Conservation (phyloP, 768 basidiomycete species). For the Sporobolomyces roseus region DNA sequence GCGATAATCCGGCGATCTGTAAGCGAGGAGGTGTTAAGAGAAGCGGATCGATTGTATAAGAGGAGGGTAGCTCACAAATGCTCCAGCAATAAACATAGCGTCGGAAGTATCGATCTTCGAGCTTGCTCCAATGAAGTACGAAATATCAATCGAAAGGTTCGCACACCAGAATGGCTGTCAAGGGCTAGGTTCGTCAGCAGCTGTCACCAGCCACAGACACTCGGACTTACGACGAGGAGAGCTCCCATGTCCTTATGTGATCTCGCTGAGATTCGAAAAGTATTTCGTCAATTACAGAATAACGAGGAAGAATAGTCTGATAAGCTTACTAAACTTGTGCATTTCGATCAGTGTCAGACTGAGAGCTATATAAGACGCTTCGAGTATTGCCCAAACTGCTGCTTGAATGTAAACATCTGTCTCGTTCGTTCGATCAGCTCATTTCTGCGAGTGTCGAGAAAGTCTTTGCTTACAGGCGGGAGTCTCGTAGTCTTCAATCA, state of each 20-base stretch:
- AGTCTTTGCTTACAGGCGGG: too few relatives aligned
- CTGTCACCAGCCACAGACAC: not conserved
- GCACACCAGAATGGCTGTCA: slow-evolving; percentile 11
- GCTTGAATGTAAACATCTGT: slow-evolving; percentile 8
- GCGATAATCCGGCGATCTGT: too few relatives aligned
- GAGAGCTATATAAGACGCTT: not conserved
- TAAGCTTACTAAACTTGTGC: too few relatives aligned
- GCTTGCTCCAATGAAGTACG: slow-evolving; percentile 3
- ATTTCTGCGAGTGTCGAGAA: too few relatives aligned
- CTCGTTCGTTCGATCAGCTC: too few relatives aligned
- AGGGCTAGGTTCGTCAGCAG: too few relatives aligned
- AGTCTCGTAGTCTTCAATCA: too few relatives aligned
- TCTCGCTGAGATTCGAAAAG: too few relatives aligned
- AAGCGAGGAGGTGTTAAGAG: too few relatives aligned
- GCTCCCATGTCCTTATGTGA: not conserved
- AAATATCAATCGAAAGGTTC: slow-evolving; percentile 7
- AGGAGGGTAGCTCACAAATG: not conserved
- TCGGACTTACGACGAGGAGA: not conserved
- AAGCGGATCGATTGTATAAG: not conserved
- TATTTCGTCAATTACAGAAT: too few relatives aligned
- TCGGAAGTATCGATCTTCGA: too few relatives aligned
- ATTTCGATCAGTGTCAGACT: not conserved
- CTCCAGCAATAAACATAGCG: not conserved
- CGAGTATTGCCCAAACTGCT: not conserved
- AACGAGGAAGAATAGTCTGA: too few relatives aligned